Conservation (phyloP, 441 rosid species). For the Daphne laureola region DNA sequence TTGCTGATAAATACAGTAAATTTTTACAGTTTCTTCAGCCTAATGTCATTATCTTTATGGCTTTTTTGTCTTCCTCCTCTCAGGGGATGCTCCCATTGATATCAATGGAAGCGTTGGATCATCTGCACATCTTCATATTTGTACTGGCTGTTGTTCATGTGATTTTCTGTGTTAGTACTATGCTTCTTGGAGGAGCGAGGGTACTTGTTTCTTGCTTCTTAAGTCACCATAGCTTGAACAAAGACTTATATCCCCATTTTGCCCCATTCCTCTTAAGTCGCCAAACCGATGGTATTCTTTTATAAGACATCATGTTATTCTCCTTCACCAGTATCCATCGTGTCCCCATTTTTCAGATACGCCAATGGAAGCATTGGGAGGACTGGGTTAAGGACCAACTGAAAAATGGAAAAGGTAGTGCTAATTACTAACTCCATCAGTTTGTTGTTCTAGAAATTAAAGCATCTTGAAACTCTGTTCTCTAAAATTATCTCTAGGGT, state of each 20-base stretch:
- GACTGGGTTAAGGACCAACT: slow-evolving; percentile 13
- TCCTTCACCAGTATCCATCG: too few species aligned
- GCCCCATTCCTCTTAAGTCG: background rate
- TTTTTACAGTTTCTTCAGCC: too few species aligned
- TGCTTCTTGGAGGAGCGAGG: slow-evolving; percentile 78
- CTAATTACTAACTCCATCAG: background rate
- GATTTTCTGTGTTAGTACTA: slow-evolving; percentile 64
- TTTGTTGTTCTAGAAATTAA: background rate
- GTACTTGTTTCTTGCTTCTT: slow-evolving; percentile 26
- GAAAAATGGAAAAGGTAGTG: slow-evolving; percentile 22
- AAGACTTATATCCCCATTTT: background rate
- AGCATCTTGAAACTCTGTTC: slow-evolving; percentile 1
- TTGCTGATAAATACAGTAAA: too few species aligned
- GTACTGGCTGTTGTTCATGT: slow-evolving; percentile 80
- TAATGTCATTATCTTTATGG: background rate
- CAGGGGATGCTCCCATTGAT: slow-evolving; percentile 69
- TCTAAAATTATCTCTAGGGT: slow-evolving; percentile 17
- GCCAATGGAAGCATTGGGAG: slow-evolving; percentile 81
- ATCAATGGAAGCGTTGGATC: slow-evolving; percentile 75
- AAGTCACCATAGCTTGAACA: background rate
- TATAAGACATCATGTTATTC: background rate
- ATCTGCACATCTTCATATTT: slow-evolving; percentile 83
- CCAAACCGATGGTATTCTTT: background rate
- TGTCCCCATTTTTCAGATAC: slow-evolving; percentile 34
- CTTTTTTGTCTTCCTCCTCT: slow-evolving; percentile 3